Evolutionary conservation across 257 asterid genomes (phyloP).

Genomic region (Solanum lycopersicoides): DNA sequence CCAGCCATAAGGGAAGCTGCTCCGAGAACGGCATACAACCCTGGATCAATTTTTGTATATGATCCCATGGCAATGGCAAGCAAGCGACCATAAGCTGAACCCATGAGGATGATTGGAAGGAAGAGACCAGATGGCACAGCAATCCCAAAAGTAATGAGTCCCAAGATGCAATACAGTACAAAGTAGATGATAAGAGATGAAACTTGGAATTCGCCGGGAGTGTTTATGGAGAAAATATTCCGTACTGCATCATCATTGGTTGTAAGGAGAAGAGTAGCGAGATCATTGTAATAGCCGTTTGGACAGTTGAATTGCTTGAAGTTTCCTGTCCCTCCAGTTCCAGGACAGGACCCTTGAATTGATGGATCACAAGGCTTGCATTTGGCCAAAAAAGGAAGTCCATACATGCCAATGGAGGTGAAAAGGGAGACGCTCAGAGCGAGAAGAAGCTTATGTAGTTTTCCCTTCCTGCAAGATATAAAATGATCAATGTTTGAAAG

Average conservation of each 20-base stretch:
- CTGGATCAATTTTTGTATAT: conserved; percentile 80
- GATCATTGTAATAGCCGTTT: conserved; percentile 70
- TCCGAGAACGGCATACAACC: conserved; percentile 83
- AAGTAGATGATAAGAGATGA: conserved; percentile 62
- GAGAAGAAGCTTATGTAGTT: conserved; percentile 60
- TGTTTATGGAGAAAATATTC: conserved; percentile 71
- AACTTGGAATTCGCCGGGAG: conserved; percentile 43
- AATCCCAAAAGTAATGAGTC: conserved; percentile 81
- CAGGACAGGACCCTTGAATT: conserved; percentile 51
- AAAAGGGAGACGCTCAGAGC: conserved; percentile 69
- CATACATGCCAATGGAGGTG: conserved; percentile 71
- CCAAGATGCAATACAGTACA: conserved; percentile 54
- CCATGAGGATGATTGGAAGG: conserved; percentile 89
- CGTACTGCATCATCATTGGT: conserved; percentile 81
- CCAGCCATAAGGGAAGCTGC: conserved; percentile 97
- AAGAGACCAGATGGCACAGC: conserved; percentile 96
- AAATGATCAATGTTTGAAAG: background rate
- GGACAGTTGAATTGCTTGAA: conserved; percentile 94
- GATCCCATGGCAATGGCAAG: conserved; percentile 70
- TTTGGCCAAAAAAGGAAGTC: conserved; percentile 79
- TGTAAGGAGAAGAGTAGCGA: conserved; percentile 81
- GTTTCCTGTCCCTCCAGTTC: conserved; percentile 66
- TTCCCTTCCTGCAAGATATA: conserved; percentile 70
- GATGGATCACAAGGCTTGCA: conserved; percentile 74
- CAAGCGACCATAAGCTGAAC: conserved; percentile 91